phyloP scores from a whole-genome alignment of 1,139 yeast species.

The Pichia sp. region DNA sequence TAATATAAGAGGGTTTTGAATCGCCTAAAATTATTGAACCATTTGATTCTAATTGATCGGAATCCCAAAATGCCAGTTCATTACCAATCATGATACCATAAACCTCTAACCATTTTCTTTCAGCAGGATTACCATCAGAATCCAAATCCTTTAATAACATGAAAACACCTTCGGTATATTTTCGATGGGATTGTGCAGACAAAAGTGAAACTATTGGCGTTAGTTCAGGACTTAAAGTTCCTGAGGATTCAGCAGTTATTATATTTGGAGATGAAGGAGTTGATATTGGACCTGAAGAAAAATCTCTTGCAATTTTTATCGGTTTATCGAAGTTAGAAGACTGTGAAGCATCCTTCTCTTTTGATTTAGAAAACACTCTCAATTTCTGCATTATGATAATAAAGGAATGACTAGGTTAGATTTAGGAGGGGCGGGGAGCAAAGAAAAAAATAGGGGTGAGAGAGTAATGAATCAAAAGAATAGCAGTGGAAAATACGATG shows the following conservation, averaged over 20 bases:
- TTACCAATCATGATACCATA: conserved; percentile 89
- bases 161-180: conserved; percentile 69
- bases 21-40: conserved; percentile 12
- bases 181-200: conserved; percentile 66
- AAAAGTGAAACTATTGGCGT: conserved; percentile 69
- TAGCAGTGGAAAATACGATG: too few relatives aligned
- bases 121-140: conserved; percentile 79
- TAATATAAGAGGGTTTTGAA: conserved; percentile 78
- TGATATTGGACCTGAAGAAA: neutral
- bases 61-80: conserved; percentile 90
- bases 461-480: neutral
- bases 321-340: neutral
- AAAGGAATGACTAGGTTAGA: neutral
- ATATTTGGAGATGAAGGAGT: conserved; percentile 14
- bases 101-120: conserved; percentile 85
- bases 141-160: conserved; percentile 67
- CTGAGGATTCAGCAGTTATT: conserved; percentile 24
- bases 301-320: neutral
- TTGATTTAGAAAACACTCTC: conserved; percentile 20
- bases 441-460: neutral
- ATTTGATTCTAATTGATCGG: conserved; percentile 52
- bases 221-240: conserved; percentile 51
- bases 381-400: conserved; percentile 16
- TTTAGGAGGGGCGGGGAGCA: neutral
- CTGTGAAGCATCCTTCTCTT: conserved; percentile 1